Percentiles rank a stretch among this genome's conserved stretches.
Conservation (phyloP, 202 grass and related monocot genomes). For the Miscanthus sacchariflorus region DNA sequence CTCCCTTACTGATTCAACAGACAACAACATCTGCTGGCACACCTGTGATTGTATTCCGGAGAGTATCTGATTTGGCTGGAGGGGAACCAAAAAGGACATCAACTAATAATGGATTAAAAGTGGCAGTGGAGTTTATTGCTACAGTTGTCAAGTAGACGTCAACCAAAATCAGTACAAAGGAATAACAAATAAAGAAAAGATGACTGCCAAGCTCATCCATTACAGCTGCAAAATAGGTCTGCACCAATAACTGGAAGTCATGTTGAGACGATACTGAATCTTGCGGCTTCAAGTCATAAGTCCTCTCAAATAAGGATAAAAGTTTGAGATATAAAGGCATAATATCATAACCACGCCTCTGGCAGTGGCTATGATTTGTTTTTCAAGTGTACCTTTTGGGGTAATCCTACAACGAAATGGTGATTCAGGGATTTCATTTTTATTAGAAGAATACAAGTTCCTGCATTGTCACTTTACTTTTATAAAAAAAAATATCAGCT, state of each 20-base stretch:
- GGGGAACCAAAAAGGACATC: slow-evolving; percentile 78
- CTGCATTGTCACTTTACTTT: not conserved
- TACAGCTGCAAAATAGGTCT: not conserved
- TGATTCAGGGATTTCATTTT: not conserved
- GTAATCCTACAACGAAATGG: not conserved
- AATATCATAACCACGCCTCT: not conserved
- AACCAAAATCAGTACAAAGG: slow-evolving; percentile 26
- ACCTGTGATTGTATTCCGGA: slow-evolving; percentile 83
- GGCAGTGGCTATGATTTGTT: not conserved
- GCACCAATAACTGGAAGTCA: not conserved
- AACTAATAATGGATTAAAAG: slow-evolving; percentile 72
- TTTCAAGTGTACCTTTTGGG: not conserved
- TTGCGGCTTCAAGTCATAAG: not conserved
- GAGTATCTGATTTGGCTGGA: slow-evolving; percentile 85
- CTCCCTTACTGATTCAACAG: slow-evolving; percentile 43
- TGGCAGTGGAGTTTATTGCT: slow-evolving; percentile 68
- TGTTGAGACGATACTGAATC: not conserved
- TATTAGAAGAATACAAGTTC: slow-evolving; percentile 4
- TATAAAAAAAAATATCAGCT: not conserved
- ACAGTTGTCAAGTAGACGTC: slow-evolving; percentile 56
- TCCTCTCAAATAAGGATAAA: not conserved
- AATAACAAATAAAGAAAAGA: slow-evolving; percentile 31
- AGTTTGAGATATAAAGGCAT: not conserved
- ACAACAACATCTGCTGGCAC: slow-evolving; percentile 63
- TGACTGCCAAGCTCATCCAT: not conserved